Percentiles rank a stretch among this genome's conserved stretches.
These are phyloP conservation scores for Xylaria flabelliformis DNA, from an alignment of 495 filamentous ascomycete species.

Conservation along the genomic window DNA sequence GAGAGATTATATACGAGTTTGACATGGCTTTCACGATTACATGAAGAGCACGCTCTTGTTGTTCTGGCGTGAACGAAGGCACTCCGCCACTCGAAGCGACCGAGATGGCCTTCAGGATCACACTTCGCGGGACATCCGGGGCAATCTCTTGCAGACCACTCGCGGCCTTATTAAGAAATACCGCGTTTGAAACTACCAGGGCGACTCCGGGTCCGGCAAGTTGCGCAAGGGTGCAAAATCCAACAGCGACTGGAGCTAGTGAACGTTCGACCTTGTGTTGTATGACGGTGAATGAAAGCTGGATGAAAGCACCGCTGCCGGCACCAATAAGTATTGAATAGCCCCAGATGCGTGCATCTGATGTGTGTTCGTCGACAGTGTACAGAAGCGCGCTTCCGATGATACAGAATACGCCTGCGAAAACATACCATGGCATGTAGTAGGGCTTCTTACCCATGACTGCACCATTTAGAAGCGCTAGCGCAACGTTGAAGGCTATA, in stretches of 20 bases:
- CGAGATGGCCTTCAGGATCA: neutral
- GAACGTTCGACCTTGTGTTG: neutral
- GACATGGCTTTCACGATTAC: neutral
- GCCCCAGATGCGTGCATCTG: neutral
- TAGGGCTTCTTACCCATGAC: neutral
- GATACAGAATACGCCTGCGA: neutral
- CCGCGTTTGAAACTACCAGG: neutral
- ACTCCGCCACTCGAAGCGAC: neutral
- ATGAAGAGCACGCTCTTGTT: neutral
- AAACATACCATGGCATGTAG: slow-evolving; percentile 6
- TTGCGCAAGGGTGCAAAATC: neutral
- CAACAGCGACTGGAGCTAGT: neutral
- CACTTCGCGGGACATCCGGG: neutral
- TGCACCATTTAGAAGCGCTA: neutral
- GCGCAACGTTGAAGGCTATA: neutral
- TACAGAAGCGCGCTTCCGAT: slow-evolving; percentile 10
- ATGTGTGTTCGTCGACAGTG: neutral
- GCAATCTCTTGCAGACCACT: neutral
- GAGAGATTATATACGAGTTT: neutral
- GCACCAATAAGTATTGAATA: neutral
- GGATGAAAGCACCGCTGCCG: neutral
- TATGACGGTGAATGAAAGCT: neutral
- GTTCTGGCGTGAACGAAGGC: neutral
- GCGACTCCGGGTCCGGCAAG: neutral
- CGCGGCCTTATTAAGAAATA: neutral